phyloP scores from a whole-genome alignment of 202 grass and related monocot species.

The Setaria italica region DNA sequence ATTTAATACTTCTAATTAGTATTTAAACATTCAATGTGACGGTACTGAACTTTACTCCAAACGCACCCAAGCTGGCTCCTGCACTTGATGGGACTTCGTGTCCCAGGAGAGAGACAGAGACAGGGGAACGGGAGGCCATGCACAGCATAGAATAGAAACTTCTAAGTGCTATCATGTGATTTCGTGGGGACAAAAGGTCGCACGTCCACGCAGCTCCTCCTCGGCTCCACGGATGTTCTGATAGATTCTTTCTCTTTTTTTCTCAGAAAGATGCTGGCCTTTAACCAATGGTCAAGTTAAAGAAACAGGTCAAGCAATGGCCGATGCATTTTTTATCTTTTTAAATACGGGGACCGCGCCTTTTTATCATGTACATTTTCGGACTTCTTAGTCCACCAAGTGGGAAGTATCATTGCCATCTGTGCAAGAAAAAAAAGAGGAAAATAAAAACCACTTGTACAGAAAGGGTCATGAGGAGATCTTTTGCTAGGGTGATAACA shows the following conservation, averaged over 20 bases:
- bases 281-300: constrained; percentile 10
- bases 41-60: too few species aligned
- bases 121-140: not conserved
- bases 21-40: too few species aligned
- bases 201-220: not conserved
- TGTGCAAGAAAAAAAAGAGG: not conserved
- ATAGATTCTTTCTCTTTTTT: not conserved
- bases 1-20: too few species aligned
- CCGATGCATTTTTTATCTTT: not conserved
- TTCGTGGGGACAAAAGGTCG: not conserved
- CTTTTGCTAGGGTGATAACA: not conserved
- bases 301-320: not conserved
- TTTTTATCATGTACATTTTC: not conserved
- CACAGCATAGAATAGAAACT: not conserved
- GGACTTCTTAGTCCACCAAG: not conserved
- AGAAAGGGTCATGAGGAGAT: not conserved
- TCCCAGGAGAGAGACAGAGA: not conserved
- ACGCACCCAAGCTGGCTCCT: not conserved
- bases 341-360: not conserved
- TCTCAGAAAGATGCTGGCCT: not conserved
- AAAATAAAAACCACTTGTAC: not conserved
- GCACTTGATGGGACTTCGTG: not conserved
- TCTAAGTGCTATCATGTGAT: not conserved
- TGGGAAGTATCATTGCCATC: not conserved
- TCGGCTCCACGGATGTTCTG: not conserved